A percentile compares a stretch with the other conserved stretches of the same genome.
These are phyloP conservation scores for Zygotorulaspora sp. DNA, from an alignment of 805 yeast genomes.

Conservation along the genomic window DNA sequence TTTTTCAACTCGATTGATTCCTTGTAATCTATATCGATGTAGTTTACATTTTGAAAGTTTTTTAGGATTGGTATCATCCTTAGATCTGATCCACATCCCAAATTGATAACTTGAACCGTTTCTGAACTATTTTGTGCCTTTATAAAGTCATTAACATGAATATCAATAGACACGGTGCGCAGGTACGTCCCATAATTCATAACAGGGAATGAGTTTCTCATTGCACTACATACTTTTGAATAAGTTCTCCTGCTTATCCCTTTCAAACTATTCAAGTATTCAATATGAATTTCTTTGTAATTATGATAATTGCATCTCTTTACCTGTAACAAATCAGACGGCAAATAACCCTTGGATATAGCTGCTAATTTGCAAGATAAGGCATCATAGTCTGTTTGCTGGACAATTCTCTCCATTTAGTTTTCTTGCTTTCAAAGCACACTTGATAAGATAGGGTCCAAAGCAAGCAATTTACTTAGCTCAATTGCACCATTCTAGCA, in stretches of 20 bases:
- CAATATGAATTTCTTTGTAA: slow-evolving; percentile 22
- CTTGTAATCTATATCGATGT: slow-evolving; percentile 49
- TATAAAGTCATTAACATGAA: slow-evolving; percentile 42
- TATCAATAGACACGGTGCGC: slow-evolving; percentile 51
- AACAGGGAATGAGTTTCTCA: slow-evolving; percentile 48
- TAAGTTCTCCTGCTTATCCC: slow-evolving; percentile 18
- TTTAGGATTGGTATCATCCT: slow-evolving; percentile 41
- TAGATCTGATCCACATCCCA: slow-evolving; percentile 69
- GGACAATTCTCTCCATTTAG: slow-evolving; percentile 26
- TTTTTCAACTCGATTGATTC: slow-evolving; percentile 45
- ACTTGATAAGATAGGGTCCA: too few species aligned
- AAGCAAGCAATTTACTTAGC: too few species aligned
- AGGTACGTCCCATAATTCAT: slow-evolving; percentile 70
- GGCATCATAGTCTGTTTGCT: slow-evolving; percentile 63
- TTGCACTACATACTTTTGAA: slow-evolving; percentile 19
- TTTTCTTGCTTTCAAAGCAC: too few species aligned
- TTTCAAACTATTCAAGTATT: slow-evolving; percentile 22
- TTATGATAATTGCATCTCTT: slow-evolving; percentile 10
- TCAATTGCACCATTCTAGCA: too few species aligned
- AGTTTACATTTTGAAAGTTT: slow-evolving; percentile 28
- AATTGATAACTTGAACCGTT: slow-evolving; percentile 51
- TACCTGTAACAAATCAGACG: slow-evolving; percentile 33
- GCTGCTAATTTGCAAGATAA: slow-evolving; percentile 59
- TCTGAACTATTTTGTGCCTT: slow-evolving; percentile 2
- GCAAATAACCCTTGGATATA: slow-evolving; percentile 45